Base-by-base conservation (phyloP, 371 early-diverging fungal species). In the Batrachochytrium dendrobatidis region DNA sequence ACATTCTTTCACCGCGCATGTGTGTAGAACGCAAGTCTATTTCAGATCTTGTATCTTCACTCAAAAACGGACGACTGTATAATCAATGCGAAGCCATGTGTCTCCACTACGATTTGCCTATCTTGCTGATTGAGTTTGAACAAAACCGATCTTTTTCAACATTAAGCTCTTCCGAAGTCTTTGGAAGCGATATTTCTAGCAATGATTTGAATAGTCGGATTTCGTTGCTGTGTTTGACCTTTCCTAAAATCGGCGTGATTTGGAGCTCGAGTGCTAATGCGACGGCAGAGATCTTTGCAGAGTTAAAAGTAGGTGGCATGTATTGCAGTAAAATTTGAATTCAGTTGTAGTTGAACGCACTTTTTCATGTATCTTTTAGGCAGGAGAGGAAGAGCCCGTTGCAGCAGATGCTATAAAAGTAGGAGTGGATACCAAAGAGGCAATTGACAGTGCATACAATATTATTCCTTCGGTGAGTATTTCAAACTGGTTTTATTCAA, bases 1-100 rank as follows among this genome's bases (percentile, higher is more conserved):
- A 98, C 68, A 79, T 98, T 17, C 68, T 99, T 32, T 86, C 87
- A 32, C 89, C 92, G 28, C 74, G 79, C 3, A 84, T 92, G 45
- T 92, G 90, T 54, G 89, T 99, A 1, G 99, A 99, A 70, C 79
- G 99, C 55, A 99, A 99, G 72, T 88, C 87, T 31, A 77, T 96
- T 34, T 71, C 88, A 0, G 99, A 99, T 78, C 74, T 98, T 51
- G 85, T 92, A 31, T 73, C 80, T 18, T 91, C 92, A 0, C 77
- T 98, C 58, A 80, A 78, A 31, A 83, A 86, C 28, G 99, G 99
- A 3, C 80, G 98, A 53, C 71, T 99, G 81, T 92, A 92, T 74
- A 84, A 82, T 18, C 99, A 99, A 71, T 86, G 83, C 49, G 90
- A 90, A 59, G 85, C 86, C n/a, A 93, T 99, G 95, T 77, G 76